Evolutionary conservation across 768 basidiomycete species (phyloP).

Genomic region (Infundibulicybe gibba): DNA sequence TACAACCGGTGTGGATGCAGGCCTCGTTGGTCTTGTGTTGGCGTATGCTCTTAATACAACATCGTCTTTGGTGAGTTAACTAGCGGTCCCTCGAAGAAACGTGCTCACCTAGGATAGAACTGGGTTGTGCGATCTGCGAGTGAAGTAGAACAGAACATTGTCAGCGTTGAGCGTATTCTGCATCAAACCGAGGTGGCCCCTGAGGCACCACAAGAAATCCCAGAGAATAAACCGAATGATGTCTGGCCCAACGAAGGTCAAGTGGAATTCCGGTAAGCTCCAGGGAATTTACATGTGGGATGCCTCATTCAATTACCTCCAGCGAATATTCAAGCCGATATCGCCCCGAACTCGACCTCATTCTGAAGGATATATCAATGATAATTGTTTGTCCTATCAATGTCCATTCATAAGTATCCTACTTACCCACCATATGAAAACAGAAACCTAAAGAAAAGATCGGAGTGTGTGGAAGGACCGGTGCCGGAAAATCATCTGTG

Average conservation of each 20-base stretch:
- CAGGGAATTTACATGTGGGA: not conserved
- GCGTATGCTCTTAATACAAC: slow-evolving; percentile 85
- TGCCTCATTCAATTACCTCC: slow-evolving; percentile 1
- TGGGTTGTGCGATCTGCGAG: slow-evolving; percentile 81
- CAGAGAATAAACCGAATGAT: slow-evolving; percentile 46
- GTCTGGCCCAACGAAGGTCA: slow-evolving; percentile 74
- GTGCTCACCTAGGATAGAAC: slow-evolving; percentile 39
- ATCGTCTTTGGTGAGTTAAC: slow-evolving; percentile 60
- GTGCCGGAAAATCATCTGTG: slow-evolving; percentile 76
- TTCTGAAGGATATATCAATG: slow-evolving; percentile 74
- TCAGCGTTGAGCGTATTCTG: slow-evolving; percentile 83
- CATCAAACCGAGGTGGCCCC: slow-evolving; percentile 72
- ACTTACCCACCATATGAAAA: no score
- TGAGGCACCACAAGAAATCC: slow-evolving; percentile 74
- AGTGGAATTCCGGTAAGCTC: slow-evolving; percentile 65
- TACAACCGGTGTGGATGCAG: slow-evolving; percentile 79
- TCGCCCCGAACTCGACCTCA: slow-evolving; percentile 73
- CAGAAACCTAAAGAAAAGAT: slow-evolving; percentile 80
- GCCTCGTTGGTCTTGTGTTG: slow-evolving; percentile 81
- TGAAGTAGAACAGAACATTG: slow-evolving; percentile 89
- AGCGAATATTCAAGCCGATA: slow-evolving; percentile 78
- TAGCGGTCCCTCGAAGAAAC: not conserved
- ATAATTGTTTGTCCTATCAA: slow-evolving; percentile 39
- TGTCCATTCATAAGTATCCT: not conserved
- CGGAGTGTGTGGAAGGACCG: slow-evolving; percentile 86